Conservation (phyloP, 208 protist genomes). For the Jaenimonas drosophilae region DNA sequence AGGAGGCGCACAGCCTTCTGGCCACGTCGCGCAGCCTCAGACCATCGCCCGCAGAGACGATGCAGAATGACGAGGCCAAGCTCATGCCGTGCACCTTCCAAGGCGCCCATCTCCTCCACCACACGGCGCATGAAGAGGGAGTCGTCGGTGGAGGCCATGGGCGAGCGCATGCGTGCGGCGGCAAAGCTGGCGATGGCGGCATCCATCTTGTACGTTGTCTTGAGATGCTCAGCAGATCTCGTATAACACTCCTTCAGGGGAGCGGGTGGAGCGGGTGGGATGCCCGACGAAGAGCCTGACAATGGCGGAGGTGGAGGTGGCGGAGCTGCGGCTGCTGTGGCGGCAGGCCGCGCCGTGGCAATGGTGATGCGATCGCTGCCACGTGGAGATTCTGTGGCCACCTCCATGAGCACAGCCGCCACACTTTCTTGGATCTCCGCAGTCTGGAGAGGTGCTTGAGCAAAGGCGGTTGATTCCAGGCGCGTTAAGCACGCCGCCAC, state of each 20-base stretch:
- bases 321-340: background rate
- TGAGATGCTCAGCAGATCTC: too few relatives aligned
- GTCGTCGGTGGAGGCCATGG: background rate
- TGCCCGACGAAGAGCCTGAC: too few relatives aligned
- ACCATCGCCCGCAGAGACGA: background rate
- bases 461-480: too few relatives aligned
- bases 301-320: too few relatives aligned
- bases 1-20: slow-evolving; percentile 5
- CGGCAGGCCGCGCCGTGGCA: background rate
- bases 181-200: background rate
- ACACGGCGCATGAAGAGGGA: background rate
- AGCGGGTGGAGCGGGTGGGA: too few relatives aligned
- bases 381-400: background rate
- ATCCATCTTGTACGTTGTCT: slow-evolving; percentile 5
- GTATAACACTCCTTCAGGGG: too few relatives aligned
- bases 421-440: too few relatives aligned
- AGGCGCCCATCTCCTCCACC: slow-evolving; percentile 3
- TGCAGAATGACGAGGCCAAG: slow-evolving; percentile 2
- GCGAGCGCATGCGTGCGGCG: background rate
- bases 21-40: background rate
- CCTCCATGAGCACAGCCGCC: too few relatives aligned
- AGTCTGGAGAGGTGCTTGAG: too few relatives aligned
- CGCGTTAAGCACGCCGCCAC: too few relatives aligned
- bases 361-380: background rate
- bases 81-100: slow-evolving; percentile 3